Evolutionary conservation across 2,329 filamentous ascomycete species (phyloP), one percentile per base, ranked within the genome.

Genomic region (Claviceps cyperi): DNA sequence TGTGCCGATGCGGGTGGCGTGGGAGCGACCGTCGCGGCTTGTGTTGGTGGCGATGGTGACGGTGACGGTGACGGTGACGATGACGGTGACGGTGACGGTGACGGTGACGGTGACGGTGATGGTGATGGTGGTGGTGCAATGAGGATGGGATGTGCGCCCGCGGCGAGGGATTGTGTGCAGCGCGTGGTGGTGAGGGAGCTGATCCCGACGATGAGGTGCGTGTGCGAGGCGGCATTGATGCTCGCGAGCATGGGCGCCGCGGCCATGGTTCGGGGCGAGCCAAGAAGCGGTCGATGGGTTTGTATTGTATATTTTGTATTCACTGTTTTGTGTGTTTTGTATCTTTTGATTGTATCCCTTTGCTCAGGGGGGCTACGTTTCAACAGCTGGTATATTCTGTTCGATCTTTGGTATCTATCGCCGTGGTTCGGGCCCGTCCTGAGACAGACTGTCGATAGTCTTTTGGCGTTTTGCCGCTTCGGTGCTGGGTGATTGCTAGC

Each of bases 141-240:
- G 43, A 97, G 69, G 41, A 92, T 77, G 0, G 92, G 88, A 45
- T 67, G 78, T 47, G 92, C 92, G 58, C 91, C 91, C 15, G 87
- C 85, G 59, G 84, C 78, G 47, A 96, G 68, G 3, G 87, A 90
- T 61, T 87, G 86, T 13, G 77, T 70, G 68, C 86, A 94, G 58
- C 92, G 80, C 35, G 88, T 78, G 48, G 84, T 84, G n/a, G 92
- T 91, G 40, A 98, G 76, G 14, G 91, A 81, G 60, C 90, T 92
- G 36, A 84, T 82, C 52, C 92, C 92, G 55, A 97, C 67, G 59
- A 98, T 79, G 51, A 98, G 74, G 64, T 98, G 92, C 40, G 90
- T 66, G 61, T 87, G 84, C 46, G 71, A 75, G 47, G 74, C 74
- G 60, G 80, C 83, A 62, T 89, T 81, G 56, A 84, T 74, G 46